A percentile compares a stretch with the other conserved stretches of the same genome.
phyloP scores from a whole-genome alignment of 2,329 filamentous ascomycete species.

The Chrysoporthe austroafricana region DNA sequence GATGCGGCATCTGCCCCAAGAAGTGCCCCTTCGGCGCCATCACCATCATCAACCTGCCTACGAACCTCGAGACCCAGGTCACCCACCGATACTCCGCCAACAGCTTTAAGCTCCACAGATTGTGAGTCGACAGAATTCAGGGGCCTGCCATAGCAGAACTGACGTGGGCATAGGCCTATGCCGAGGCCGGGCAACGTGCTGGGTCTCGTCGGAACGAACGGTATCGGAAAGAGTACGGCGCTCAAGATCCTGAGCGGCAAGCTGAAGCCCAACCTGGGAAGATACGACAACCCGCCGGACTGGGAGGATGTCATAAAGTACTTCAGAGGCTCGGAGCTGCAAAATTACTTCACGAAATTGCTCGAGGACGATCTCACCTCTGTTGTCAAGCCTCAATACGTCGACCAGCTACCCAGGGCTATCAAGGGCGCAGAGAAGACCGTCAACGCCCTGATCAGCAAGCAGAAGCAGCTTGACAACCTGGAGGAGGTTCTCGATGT shows the following conservation, averaged over 20 bases:
- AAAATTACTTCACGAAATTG: conserved; percentile 99
- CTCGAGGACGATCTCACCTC: conserved; percentile 97
- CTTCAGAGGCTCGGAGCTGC: conserved; percentile 95
- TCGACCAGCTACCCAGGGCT: conserved; percentile 95
- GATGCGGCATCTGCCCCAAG: conserved; percentile 99
- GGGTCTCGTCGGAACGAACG: conserved; percentile 97
- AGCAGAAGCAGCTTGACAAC: conserved; percentile 77
- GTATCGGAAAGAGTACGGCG: conserved; percentile 99
- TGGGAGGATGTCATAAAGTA: conserved; percentile 99
- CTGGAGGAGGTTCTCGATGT: conserved; percentile 79
- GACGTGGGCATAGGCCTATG: conserved; percentile 62
- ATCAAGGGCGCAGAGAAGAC: conserved; percentile 81
- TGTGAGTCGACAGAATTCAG: conserved; percentile 12
- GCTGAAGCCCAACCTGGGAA: conserved; percentile 95
- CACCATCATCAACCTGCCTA: conserved; percentile 99
- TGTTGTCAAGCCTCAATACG: conserved; percentile 98
- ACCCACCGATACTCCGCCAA: conserved; percentile 99
- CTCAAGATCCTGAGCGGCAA: conserved; percentile 98
- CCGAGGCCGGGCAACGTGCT: conserved; percentile 93
- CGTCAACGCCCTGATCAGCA: conserved; percentile 78
- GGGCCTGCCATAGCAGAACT: not conserved
- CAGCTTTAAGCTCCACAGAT: conserved; percentile 97
- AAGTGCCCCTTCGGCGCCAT: conserved; percentile 99
- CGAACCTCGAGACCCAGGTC: conserved; percentile 97
- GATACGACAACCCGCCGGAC: conserved; percentile 94